A percentile compares a stretch with the other conserved stretches of the same genome.
phyloP scores from a whole-genome alignment of 306 rosid species.

The Vicia faba region DNA sequence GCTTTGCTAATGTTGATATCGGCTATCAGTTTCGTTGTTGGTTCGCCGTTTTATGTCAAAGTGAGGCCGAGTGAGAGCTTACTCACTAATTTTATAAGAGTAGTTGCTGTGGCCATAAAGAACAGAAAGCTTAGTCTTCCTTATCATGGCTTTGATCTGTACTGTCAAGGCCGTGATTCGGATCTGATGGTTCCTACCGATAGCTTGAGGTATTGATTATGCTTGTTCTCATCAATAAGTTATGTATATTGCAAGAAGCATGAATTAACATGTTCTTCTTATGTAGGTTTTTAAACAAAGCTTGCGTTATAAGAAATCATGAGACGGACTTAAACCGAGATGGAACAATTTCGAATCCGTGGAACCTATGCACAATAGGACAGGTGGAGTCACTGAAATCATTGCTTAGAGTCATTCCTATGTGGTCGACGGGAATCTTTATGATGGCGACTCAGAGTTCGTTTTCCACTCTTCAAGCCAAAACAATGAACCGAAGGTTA shows the following conservation, averaged over 20 bases:
- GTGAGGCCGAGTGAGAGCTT: constrained; percentile 35
- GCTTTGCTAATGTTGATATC: constrained; percentile 43
- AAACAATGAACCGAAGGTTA: constrained; percentile 41
- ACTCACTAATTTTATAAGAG: constrained; percentile 43
- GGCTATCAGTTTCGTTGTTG: constrained; percentile 42
- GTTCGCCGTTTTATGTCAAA: constrained; percentile 50
- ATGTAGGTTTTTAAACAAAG: constrained; percentile 52
- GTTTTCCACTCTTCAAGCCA: constrained; percentile 44
- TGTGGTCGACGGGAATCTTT: constrained; percentile 55
- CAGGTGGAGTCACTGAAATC: constrained; percentile 57
- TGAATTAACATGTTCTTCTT: constrained; percentile 17
- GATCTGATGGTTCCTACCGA: constrained; percentile 41
- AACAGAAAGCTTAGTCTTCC: constrained; percentile 42
- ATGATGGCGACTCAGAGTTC: constrained; percentile 36
- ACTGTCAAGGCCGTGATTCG: constrained; percentile 36
- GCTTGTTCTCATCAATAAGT: constrained; percentile 2
- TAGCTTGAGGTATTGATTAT: constrained; percentile 41
- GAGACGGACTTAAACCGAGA: constrained; percentile 35
- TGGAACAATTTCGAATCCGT: constrained; percentile 46
- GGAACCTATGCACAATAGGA: constrained; percentile 57
- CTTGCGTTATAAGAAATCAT: constrained; percentile 47
- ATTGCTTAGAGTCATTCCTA: constrained; percentile 47
- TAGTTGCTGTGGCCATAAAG: constrained; percentile 43
- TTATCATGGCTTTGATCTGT: constrained; percentile 26
- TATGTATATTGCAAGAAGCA: neutral